Evolutionary conservation across 805 yeast genomes (phyloP).

Genomic region (Tetrapisispora arboricola): DNA sequence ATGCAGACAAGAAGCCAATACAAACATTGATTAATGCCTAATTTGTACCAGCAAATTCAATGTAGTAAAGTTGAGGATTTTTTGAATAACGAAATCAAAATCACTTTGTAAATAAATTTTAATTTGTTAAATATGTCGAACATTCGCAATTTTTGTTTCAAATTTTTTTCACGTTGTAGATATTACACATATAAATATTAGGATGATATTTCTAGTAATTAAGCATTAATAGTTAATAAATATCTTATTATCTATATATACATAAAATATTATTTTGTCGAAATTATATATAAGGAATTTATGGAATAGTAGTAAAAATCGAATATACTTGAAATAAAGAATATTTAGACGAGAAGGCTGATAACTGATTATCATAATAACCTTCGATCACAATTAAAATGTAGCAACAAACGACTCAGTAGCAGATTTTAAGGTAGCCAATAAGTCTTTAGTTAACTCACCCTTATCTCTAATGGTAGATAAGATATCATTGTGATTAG

Average conservation of each 20-base stretch:
- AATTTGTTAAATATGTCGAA: neutral
- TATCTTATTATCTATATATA: constrained; percentile 1
- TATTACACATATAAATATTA: neutral
- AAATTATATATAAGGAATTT: neutral
- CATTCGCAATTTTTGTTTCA: neutral
- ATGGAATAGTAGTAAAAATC: constrained; percentile 2
- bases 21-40: constrained; percentile 25
- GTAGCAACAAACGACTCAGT: constrained; percentile 90
- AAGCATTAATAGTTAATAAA: neutral
- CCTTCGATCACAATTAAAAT: constrained; percentile 45
- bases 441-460: constrained; percentile 77
- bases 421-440: constrained; percentile 80
- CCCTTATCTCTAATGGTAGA: constrained; percentile 81
- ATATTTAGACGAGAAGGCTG: constrained; percentile 1
- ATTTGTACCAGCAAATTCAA: no score
- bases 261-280: neutral
- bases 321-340: constrained; percentile 2
- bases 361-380: neutral
- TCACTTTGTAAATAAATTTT: constrained; percentile 1
- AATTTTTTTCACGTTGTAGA: neutral
- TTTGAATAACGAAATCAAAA: no score
- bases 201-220: neutral
- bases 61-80: no score
- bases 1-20: constrained; percentile 21
- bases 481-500: constrained; percentile 79